Conservation (phyloP, 2,329 filamentous ascomycete species). For the Fusarium sp. region DNA sequence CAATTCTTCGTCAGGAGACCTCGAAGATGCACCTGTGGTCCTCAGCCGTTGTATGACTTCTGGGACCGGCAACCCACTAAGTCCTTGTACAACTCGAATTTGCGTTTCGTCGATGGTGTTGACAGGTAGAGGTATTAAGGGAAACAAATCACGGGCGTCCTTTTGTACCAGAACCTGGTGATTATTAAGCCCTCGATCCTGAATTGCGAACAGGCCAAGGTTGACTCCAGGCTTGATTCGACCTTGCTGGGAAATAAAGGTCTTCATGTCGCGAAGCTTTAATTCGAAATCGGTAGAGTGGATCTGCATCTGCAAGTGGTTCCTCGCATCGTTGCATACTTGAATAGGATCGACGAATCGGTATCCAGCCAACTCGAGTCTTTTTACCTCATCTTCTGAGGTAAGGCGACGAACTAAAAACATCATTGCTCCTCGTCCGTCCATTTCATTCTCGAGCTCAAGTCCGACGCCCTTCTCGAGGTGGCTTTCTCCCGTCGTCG, state of each 20-base stretch:
- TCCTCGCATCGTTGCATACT: slow-evolving; percentile 76
- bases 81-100: slow-evolving; percentile 61
- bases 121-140: slow-evolving; percentile 66
- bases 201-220: slow-evolving; percentile 67
- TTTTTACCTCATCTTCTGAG: slow-evolving; percentile 67
- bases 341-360: slow-evolving; percentile 78
- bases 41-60: slow-evolving; percentile 48
- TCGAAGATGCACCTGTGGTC: slow-evolving; percentile 46
- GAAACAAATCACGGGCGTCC: slow-evolving; percentile 68
- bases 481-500: slow-evolving; percentile 39
- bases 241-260: slow-evolving; percentile 61
- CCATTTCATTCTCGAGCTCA: slow-evolving; percentile 48
- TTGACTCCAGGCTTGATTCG: slow-evolving; percentile 66
- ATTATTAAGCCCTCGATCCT: slow-evolving; percentile 62
- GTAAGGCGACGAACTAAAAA: slow-evolving; percentile 78
- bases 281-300: slow-evolving; percentile 68
- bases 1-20: slow-evolving; percentile 51
- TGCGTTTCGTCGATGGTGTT: slow-evolving; percentile 66
- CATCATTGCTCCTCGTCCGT: slow-evolving; percentile 81
- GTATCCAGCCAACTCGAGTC: slow-evolving; percentile 77
- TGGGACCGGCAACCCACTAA: slow-evolving; percentile 58
- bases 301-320: slow-evolving; percentile 84
- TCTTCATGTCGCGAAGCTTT: slow-evolving; percentile 73
- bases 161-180: slow-evolving; percentile 73
- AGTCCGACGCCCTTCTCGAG: slow-evolving; percentile 55